Conservation (phyloP, 1,284 basidiomycete genomes). For the Boletus calvinii region DNA sequence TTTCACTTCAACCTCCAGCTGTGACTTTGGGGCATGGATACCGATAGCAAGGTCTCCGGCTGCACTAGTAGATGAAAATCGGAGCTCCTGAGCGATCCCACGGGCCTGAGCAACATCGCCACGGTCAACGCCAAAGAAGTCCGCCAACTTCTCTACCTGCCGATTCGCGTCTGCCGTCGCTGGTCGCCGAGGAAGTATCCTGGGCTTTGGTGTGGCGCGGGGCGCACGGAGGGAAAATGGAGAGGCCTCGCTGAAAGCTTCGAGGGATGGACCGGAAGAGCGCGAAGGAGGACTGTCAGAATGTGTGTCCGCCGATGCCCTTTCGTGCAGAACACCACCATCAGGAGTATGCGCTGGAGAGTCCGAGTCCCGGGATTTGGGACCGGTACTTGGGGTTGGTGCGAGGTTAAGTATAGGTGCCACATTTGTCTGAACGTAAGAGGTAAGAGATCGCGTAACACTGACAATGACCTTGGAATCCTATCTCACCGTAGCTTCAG, state of each 20-base stretch:
- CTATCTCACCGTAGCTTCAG: conserved; percentile 14
- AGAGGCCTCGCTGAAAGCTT: not conserved
- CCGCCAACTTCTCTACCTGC: conserved; percentile 48
- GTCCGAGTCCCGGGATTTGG: not conserved
- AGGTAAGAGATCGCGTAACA: conserved; percentile 8
- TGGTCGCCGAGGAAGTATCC: not conserved
- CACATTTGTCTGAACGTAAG: conserved; percentile 2
- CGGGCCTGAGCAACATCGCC: conserved; percentile 35
- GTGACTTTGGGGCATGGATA: conserved; percentile 10
- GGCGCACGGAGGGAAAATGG: not conserved
- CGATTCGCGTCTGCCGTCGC: conserved; percentile 4
- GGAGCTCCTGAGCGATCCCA: not conserved
- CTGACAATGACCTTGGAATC: not conserved
- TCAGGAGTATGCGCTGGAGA: not conserved
- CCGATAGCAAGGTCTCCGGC: conserved; percentile 4
- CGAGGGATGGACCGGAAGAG: not conserved
- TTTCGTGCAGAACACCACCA: not conserved
- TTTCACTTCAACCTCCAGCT: conserved; percentile 38
- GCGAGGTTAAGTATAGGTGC: not conserved
- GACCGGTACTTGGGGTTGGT: not conserved
- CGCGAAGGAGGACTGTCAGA: not conserved
- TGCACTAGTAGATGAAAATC: conserved; percentile 2
- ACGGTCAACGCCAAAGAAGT: conserved; percentile 59
- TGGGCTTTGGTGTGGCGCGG: not conserved
- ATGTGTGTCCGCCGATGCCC: not conserved